phyloP scores from a whole-genome alignment of 2,329 filamentous ascomycete species.

The Exophiala phaeomuriformis region DNA sequence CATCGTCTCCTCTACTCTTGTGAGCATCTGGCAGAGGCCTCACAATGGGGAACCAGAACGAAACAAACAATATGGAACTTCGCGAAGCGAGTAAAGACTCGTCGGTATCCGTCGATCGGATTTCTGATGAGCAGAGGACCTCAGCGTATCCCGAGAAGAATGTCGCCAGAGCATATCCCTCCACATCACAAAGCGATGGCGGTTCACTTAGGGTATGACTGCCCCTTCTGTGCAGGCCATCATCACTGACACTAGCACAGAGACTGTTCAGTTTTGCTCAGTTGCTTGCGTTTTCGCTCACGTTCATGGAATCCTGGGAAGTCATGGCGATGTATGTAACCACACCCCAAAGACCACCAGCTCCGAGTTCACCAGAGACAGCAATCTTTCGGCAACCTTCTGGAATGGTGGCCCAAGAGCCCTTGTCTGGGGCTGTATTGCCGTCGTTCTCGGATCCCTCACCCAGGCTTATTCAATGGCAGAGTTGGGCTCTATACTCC shows the following conservation, averaged over 20 bases:
- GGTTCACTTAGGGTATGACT: conserved; percentile 5
- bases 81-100: conserved; percentile 6
- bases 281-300: conserved; percentile 24
- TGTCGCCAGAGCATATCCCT: conserved; percentile 10
- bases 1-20: too few relatives aligned
- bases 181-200: conserved; percentile 1
- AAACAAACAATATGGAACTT: conserved; percentile 10
- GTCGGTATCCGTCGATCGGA: conserved; percentile 3
- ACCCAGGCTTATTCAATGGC: conserved; percentile 33
- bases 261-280: conserved; percentile 23
- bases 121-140: conserved; percentile 9
- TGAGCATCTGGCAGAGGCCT: too few relatives aligned
- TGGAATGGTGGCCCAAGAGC: conserved; percentile 33
- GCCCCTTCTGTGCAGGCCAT: background rate
- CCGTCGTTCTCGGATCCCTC: conserved; percentile 30
- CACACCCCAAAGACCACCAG: background rate
- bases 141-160: conserved; percentile 5
- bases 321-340: conserved; percentile 19
- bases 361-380: background rate
- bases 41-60: conserved; percentile 6
- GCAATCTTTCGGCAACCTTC: conserved; percentile 25
- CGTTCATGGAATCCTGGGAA: conserved; percentile 24
- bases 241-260: conserved; percentile 1
- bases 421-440: conserved; percentile 31
- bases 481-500: conserved; percentile 38